phyloP scores from a whole-genome alignment of 768 basidiomycete genomes.

The Hygrophoropsis aurantiaca region DNA sequence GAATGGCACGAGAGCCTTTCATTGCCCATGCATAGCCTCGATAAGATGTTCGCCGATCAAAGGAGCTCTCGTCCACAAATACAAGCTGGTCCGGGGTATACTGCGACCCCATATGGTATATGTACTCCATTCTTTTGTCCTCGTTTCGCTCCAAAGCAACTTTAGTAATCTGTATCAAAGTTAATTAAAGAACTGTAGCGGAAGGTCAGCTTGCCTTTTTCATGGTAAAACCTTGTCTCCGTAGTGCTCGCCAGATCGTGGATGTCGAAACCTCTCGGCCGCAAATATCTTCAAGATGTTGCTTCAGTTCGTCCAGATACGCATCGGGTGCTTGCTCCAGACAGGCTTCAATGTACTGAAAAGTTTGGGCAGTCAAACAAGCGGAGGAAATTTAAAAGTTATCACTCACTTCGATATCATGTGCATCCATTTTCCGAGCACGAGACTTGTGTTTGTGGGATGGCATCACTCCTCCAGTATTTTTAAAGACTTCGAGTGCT shows the following conservation, averaged over 20 bases:
- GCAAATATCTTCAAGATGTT: background rate
- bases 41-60: conserved; percentile 19
- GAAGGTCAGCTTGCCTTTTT: conserved; percentile 1
- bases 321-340: background rate
- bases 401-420: too few relatives aligned
- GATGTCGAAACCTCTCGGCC: background rate
- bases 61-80: conserved; percentile 25
- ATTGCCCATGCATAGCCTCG: conserved; percentile 21
- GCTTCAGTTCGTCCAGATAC: conserved; percentile 4
- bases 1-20: conserved; percentile 12
- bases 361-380: too few relatives aligned
- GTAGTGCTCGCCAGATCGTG: background rate
- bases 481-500: too few relatives aligned
- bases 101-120: background rate
- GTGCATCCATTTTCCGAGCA: too few relatives aligned
- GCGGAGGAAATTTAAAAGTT: conserved; percentile 36
- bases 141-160: conserved; percentile 1
- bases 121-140: background rate
- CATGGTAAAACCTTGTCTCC: background rate
- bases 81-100: conserved; percentile 10
- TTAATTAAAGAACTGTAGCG: background rate
- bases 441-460: too few relatives aligned
- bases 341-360: background rate
- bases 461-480: too few relatives aligned
- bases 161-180: background rate